Evolutionary conservation across 1,284 basidiomycete genomes (phyloP).

Genomic region (Malassezia japonica): DNA sequence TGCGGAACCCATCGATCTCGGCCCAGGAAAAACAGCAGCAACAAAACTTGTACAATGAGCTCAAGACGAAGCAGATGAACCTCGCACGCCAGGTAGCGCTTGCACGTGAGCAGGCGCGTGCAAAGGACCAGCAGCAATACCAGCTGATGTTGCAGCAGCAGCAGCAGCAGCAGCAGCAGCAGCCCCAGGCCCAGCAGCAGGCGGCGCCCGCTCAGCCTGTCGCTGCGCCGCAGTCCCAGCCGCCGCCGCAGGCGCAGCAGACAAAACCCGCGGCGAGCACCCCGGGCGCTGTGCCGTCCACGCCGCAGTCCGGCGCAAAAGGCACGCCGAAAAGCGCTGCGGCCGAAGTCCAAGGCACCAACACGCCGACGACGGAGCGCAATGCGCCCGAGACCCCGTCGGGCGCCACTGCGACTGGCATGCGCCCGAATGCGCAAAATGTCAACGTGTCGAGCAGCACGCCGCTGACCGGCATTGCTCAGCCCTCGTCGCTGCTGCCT

Average conservation of each 20-base stretch:
- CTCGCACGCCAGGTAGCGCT: constrained; percentile 35
- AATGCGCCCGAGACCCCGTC: constrained; percentile 5
- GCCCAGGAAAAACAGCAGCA: constrained; percentile 36
- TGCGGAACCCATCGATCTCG: constrained; percentile 25
- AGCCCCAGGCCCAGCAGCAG: constrained; percentile 1
- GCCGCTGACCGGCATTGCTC: constrained; percentile 7
- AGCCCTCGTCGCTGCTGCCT: constrained; percentile 10
- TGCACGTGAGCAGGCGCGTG: constrained; percentile 28
- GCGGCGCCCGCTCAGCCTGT: neutral
- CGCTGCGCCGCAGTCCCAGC: neutral
- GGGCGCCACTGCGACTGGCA: neutral
- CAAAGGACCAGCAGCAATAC: constrained; percentile 26
- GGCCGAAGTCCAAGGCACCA: constrained; percentile 13
- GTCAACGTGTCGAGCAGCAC: neutral
- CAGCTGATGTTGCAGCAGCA: constrained; percentile 16
- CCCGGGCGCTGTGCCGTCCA: constrained; percentile 4
- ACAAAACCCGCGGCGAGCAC: neutral
- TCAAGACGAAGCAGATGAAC: constrained; percentile 28
- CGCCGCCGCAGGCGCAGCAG: neutral
- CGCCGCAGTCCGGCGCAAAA: constrained; percentile 4
- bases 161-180: constrained; percentile 8
- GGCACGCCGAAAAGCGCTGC: neutral
- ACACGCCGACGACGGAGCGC: neutral
- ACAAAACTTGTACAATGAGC: constrained; percentile 29
- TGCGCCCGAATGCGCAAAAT: constrained; percentile 3